These are phyloP conservation scores for Epichloe gansuensis DNA, from an alignment of 2,329 filamentous ascomycete genomes.

Conservation along the genomic window DNA sequence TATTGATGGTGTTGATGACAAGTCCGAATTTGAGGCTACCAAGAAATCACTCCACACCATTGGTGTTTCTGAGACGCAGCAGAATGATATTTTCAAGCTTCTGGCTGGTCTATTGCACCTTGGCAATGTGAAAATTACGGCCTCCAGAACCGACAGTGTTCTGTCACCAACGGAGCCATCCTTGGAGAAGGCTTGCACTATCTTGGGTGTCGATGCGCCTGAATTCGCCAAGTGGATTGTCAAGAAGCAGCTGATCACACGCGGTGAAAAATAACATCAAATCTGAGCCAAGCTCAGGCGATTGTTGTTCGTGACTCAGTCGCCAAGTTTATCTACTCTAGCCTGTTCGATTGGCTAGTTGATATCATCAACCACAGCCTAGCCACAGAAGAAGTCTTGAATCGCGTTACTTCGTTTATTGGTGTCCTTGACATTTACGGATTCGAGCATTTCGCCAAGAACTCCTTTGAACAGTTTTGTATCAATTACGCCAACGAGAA, in stretches of 20 bases:
- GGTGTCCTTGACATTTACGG: constrained; percentile 98
- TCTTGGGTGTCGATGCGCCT: constrained; percentile 74
- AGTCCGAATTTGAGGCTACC: constrained; percentile 83
- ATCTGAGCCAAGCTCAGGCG: constrained; percentile 85
- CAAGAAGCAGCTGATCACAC: constrained; percentile 94
- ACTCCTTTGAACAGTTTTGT: constrained; percentile 99
- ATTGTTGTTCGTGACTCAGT: constrained; percentile 93
- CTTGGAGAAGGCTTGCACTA: constrained; percentile 65
- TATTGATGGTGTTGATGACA: constrained; percentile 93
- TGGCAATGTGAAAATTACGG: constrained; percentile 91
- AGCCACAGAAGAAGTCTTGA: constrained; percentile 77
- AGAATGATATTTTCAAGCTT: constrained; percentile 77
- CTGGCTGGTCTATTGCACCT: constrained; percentile 86
- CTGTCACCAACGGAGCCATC: constrained; percentile 72
- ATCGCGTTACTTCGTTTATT: constrained; percentile 78
- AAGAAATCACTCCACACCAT: constrained; percentile 79
- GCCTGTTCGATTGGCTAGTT: constrained; percentile 98
- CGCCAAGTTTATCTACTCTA: constrained; percentile 97
- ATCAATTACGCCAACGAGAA: constrained; percentile 99
- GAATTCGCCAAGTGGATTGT: constrained; percentile 97
- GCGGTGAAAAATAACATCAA: constrained; percentile 94
- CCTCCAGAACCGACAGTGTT: constrained; percentile 77
- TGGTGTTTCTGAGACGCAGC: constrained; percentile 62
- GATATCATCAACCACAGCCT: constrained; percentile 88
- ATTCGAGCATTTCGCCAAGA: constrained; percentile 98